Evolutionary conservation across 768 basidiomycete genomes (phyloP).

Genomic region (Clavaria fumosa): DNA sequence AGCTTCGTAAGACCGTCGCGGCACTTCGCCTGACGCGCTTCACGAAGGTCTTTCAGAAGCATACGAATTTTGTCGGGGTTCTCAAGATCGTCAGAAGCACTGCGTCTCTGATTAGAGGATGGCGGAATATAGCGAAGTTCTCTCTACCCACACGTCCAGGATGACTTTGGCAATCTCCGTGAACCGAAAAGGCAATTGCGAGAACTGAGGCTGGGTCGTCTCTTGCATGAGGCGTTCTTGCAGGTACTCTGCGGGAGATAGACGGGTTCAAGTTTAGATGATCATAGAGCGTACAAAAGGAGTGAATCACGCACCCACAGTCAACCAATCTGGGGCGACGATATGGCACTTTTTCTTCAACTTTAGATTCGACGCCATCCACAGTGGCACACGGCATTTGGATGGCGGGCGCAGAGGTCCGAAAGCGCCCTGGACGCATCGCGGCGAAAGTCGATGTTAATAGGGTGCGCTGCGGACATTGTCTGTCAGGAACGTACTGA

Average conservation of each 20-base stretch:
- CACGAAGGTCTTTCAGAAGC: conserved; percentile 86
- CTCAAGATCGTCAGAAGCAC: conserved; percentile 82
- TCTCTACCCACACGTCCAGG: conserved; percentile 65
- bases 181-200: conserved; percentile 72
- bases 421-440: conserved; percentile 88
- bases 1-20: conserved; percentile 68
- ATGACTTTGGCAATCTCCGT: conserved; percentile 84
- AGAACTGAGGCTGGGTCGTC: conserved; percentile 59
- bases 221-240: conserved; percentile 63
- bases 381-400: conserved; percentile 77
- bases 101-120: conserved; percentile 17
- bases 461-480: conserved; percentile 9
- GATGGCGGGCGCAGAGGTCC: conserved; percentile 86
- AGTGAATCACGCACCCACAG: conserved; percentile 42
- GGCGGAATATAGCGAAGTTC: neutral
- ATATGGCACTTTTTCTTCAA: conserved; percentile 91
- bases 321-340: conserved; percentile 80
- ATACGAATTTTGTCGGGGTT: conserved; percentile 73
- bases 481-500: conserved; percentile 37
- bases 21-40: conserved; percentile 90
- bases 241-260: conserved; percentile 46
- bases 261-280: neutral
- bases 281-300: neutral
- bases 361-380: conserved; percentile 93
- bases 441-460: too few species aligned